A percentile compares a stretch with the other conserved stretches of the same genome.
Evolutionary conservation across 2,329 filamentous ascomycete species (phyloP).

Genomic region (Grosmannia penicillata): DNA sequence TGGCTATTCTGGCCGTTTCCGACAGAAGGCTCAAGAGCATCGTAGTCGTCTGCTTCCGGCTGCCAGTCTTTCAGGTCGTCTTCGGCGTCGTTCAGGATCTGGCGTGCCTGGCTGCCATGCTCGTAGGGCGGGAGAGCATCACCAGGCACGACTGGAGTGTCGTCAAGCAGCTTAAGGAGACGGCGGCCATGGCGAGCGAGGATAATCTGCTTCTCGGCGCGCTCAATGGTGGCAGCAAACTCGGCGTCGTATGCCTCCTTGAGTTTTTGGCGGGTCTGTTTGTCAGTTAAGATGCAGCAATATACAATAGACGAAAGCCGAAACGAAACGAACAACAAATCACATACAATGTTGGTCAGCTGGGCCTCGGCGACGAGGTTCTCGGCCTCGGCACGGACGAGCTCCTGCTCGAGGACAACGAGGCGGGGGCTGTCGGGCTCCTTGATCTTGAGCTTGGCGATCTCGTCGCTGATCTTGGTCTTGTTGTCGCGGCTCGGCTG

Average conservation of each 20-base stretch:
- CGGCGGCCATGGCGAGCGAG: constrained; percentile 81
- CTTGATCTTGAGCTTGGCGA: constrained; percentile 80
- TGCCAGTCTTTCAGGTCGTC: constrained; percentile 70
- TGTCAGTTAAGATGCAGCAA: not conserved
- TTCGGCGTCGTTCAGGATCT: constrained; percentile 86
- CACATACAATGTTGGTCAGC: constrained; percentile 75
- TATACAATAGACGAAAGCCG: not conserved
- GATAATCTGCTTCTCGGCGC: constrained; percentile 92
- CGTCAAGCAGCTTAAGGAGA: constrained; percentile 73
- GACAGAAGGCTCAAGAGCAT: not conserved
- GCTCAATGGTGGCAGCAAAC: constrained; percentile 82
- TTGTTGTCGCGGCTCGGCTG: constrained; percentile 84
- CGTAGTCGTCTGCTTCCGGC: constrained; percentile 21
- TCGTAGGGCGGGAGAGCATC: constrained; percentile 58
- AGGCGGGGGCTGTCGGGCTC: constrained; percentile 75
- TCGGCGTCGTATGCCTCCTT: constrained; percentile 88
- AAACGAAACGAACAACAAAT: not conserved
- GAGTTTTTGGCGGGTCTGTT: constrained; percentile 80
- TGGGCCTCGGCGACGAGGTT: constrained; percentile 93
- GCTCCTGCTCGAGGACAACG: constrained; percentile 82
- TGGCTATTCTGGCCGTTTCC: not conserved
- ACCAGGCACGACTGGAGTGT: constrained; percentile 77
- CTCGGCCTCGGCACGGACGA: constrained; percentile 90
- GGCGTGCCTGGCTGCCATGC: constrained; percentile 54
- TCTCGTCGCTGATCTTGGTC: constrained; percentile 80